Evolutionary conservation across 805 yeast species (phyloP), one percentile per base, ranked within the genome.

Genomic region (Brettanomyces naardenensis): DNA sequence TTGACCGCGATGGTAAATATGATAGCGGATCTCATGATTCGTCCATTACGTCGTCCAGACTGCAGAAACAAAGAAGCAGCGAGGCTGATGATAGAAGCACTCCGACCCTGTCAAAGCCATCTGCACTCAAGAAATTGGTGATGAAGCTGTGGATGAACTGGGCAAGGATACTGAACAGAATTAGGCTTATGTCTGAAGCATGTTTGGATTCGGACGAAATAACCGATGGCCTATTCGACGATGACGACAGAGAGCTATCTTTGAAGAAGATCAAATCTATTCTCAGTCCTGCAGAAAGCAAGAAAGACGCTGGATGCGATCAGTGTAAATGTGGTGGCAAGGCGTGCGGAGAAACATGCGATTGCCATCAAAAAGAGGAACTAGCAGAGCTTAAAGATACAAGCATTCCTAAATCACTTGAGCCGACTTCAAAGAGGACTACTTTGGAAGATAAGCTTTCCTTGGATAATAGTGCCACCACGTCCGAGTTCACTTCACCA

Each of bases 181-280:
- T 35, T 7, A 25, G 38, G 10, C 29, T 19, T 6, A 43, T 75
- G 1, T 66, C 78, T 3, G 78, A 75, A 45, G 73, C 68, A 17
- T 65, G 65, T 3, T 61, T 73, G 29, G 61, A 65, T 15, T 62
- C 70, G 4, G 75, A 72, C 58, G 77, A 74, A 44, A 59, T 64
- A 1, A 61, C 70, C 1, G 69, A 66, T 35, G 75, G 71, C 29
- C 54, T 77, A 10, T 78, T 78, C 49, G 66, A 65, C 13, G 43
- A 39, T 28, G 35, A 43, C 5, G 41, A 38, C n/a, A 19, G 30
- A 15, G 28, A 30, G 13, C 21, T 33, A 17, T 33, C 30, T 18
- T 31, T n/a, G 10, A 6, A 5, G 14, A n/a, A 15, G 19, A 13
- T 36, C 31, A 29, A 29, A 37, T 17, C 31, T 30, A n/a, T 26